A percentile compares a stretch with the other conserved stretches of the same genome.
Evolutionary conservation across 306 rosid genomes (phyloP).

Genomic region (Acacia crassicarpa): DNA sequence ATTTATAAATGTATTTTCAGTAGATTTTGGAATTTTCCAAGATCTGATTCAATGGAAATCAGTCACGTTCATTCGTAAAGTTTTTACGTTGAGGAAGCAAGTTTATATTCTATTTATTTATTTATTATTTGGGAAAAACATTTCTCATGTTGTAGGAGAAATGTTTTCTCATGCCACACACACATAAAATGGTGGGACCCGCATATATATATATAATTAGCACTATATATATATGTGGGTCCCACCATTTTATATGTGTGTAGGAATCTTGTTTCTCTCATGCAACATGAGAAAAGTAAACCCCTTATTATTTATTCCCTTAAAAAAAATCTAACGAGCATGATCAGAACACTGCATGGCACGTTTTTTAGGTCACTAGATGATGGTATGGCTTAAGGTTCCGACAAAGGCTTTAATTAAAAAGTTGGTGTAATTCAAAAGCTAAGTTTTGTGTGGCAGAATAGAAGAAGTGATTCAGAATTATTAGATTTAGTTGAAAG

Average conservation of each 20-base stretch:
- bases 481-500: neutral
- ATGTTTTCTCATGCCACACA: too few relatives aligned
- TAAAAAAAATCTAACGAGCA: neutral
- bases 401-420: neutral
- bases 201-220: too few relatives aligned
- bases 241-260: too few relatives aligned
- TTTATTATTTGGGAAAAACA: too few relatives aligned
- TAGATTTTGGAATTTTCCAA: neutral
- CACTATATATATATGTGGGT: too few relatives aligned
- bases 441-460: neutral
- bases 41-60: neutral
- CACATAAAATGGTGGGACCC: too few relatives aligned
- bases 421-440: neutral
- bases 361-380: neutral
- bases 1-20: neutral
- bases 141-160: too few relatives aligned
- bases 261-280: too few relatives aligned
- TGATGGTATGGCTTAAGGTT: neutral
- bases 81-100: neutral
- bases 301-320: accelerated
- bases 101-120: neutral
- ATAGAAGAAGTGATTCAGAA: neutral
- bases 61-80: neutral
- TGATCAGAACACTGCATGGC: neutral
- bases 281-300: too few relatives aligned